Base-by-base conservation (phyloP, 768 basidiomycete genomes). In the Mycena crocata region DNA sequence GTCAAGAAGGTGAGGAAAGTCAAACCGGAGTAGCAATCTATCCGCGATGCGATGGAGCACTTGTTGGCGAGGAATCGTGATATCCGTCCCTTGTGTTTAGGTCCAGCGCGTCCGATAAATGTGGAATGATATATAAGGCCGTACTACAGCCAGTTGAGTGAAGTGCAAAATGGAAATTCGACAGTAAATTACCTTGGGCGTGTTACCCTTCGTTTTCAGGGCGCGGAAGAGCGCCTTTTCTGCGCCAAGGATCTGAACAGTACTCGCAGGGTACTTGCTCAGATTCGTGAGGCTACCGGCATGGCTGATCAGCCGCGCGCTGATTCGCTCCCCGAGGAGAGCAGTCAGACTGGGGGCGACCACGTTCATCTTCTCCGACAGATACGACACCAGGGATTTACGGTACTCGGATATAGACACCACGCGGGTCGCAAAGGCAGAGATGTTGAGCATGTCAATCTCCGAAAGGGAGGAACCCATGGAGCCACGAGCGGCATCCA, bases 61-160 rank as follows among this genome's bases (percentile, higher is more conserved):
- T 99, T 99, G 87, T 99, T 99, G 40, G 97, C 97, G 10, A 99
- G 85, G 88, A 98, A 99, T n/a, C 97, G 91, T 5, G 96, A 98
- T 76, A 98, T 98, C 60, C 97, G 92, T 13, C 97, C 97, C 84
- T 98, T 99, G 85, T 93, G 89, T 80, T 96, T 97, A 45, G 95
- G 86, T 21, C 91, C 94, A 6, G 97, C 97, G 46, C 96, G 93
- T 14, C 95, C 96, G 77, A 99, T 98, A 83, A 98, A 98, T 2
- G 95, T 86, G 23, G 96, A 96, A 81, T 99, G 96, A 79, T 96
- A 99, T 71, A 99, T 86, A n/a, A 99, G 87, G 74, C 97, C 97
- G 74, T 98, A 99, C 94, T 98, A 76, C 7, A 50, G 3, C 61
- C n/a, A 57, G 2, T 64, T 49, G 23, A 60, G 40, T 35, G 42